Evolutionary conservation across 345 rosid species (phyloP), one percentile per base, ranked within the genome.

Genomic region (Hibiscus trionum): DNA sequence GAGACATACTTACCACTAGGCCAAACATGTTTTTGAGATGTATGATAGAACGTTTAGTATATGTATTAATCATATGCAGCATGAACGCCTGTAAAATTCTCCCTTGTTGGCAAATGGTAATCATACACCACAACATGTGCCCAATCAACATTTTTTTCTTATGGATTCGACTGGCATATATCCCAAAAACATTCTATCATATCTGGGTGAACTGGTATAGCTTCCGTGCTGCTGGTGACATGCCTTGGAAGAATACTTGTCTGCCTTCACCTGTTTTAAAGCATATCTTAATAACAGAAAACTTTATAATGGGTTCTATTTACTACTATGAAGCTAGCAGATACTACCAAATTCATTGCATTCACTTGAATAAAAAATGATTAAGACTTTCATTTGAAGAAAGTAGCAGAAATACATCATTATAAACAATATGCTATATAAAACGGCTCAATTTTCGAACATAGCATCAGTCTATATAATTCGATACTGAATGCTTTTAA

Each of bases 211-310:
- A 73, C 80, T 76, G 4, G 85, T 88, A 62, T 88, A 86, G 81
- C 82, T 74, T 15, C 86, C 78, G 15, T 74, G 73, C 58, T 61
- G 77, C 14, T 69, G 90, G 67, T 75, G 53, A 72, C 73, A 69
- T 62, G 83, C 65, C 73, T 75, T 85, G 3, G 81, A 64, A 53
- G 82, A 70, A 82, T 76, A 83, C 73, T 88, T 91, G 33, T 84
- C 90, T 1, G 90, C 93, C 78, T 94, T 94, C 75, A 91, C 98
- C 98, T 91, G 82, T 56, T 55, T 61, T 71, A 78, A 15, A 11
- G 35, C 19, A 73, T 70, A 75, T 75, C 61, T 74, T 42, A 60
- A 42, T 42, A 47, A n/a, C n/a, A 46, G 72, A 49, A 64, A 35
- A 8, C 49, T 15, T 57, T 55, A 1, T 10, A 11, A 17, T 37